Evolutionary conservation across 352 stramenopile genomes (phyloP).

Genomic region (Globisporangium cylindrosporum): DNA sequence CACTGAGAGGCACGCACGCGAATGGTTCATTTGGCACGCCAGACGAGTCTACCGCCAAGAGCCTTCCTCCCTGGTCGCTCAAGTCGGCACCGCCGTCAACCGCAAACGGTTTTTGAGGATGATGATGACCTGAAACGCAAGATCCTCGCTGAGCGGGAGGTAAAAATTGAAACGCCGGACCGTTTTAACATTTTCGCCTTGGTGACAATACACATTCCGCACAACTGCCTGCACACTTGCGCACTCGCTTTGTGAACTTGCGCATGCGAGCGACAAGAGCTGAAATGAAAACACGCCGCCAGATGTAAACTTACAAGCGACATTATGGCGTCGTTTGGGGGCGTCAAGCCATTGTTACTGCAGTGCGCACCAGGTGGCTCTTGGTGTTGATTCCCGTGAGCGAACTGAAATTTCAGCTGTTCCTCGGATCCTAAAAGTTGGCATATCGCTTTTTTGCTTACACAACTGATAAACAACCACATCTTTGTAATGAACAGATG

Average conservation of each 20-base stretch:
- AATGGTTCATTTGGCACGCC: not conserved
- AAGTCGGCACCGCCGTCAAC: not conserved
- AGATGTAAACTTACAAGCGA: not conserved
- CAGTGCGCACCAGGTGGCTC: not conserved
- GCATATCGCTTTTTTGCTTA: not conserved
- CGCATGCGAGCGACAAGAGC: not conserved
- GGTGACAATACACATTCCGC: not conserved
- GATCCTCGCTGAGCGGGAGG: not conserved
- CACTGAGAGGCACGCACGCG: not conserved
- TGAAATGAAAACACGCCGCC: not conserved
- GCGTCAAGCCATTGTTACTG: not conserved
- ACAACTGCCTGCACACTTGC: not conserved
- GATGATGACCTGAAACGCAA: not conserved
- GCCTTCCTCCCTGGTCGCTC: not conserved
- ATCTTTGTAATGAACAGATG: constrained; percentile 1
- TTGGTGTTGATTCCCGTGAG: not conserved
- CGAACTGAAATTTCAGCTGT: not conserved
- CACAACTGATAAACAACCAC: not conserved
- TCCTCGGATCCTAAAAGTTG: not conserved
- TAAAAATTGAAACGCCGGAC: not conserved
- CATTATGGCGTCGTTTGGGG: not conserved
- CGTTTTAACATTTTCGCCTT: not conserved
- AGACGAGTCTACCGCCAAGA: not conserved
- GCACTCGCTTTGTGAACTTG: not conserved
- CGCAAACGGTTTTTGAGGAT: not conserved